Evolutionary conservation across 805 yeast species (phyloP).

Genomic region (Brettanomyces bruxellensis): DNA sequence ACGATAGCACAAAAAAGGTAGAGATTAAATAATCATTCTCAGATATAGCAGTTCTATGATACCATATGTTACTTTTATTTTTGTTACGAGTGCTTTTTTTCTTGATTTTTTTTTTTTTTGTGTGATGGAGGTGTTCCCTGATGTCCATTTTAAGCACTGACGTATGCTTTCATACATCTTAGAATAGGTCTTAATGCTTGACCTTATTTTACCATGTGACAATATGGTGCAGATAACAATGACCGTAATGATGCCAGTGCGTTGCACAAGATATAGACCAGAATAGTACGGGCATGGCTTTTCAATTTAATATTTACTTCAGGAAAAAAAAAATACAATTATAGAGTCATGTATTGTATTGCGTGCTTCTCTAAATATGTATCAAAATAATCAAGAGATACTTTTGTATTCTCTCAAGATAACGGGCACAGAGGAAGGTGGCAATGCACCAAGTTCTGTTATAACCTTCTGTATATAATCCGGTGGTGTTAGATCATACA

Average conservation of each 20-base stretch:
- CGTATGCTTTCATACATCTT: too few relatives aligned
- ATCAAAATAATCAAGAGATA: conserved; percentile 10
- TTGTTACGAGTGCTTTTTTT: not conserved
- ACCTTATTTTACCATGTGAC: too few relatives aligned
- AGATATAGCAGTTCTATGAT: too few relatives aligned
- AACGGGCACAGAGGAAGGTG: conserved; percentile 98
- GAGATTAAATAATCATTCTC: conserved; percentile 30
- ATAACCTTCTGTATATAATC: conserved; percentile 88
- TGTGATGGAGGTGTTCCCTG: not conserved
- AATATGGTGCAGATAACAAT: not conserved
- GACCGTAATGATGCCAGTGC: not conserved
- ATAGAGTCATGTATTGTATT: too few relatives aligned
- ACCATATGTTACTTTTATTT: not conserved
- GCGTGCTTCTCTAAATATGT: too few relatives aligned
- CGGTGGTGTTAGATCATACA: conserved; percentile 94
- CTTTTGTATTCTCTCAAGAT: conserved; percentile 84
- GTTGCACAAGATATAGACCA: too few relatives aligned
- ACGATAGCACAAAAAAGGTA: conserved; percentile 40
- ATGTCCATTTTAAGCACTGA: too few relatives aligned
- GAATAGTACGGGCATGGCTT: too few relatives aligned
- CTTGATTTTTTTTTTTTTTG: not conserved
- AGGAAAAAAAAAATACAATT: too few relatives aligned
- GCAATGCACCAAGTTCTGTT: conserved; percentile 92
- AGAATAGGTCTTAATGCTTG: too few relatives aligned
- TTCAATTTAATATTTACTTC: too few relatives aligned